Base-by-base conservation (phyloP, 371 early-diverging fungal genomes). In the Mortierella sp. region DNA sequence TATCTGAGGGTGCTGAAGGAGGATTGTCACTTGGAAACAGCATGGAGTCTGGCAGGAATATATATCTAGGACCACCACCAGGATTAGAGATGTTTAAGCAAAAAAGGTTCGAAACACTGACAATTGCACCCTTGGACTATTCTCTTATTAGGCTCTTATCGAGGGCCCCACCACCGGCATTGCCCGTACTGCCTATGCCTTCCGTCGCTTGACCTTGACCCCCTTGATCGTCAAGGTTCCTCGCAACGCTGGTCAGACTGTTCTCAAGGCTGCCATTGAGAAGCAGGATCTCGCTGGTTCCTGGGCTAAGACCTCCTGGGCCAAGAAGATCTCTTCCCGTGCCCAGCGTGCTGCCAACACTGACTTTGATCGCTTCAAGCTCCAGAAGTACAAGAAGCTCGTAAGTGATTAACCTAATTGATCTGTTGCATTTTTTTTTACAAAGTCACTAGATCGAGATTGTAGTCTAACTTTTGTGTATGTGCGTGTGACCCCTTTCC, bases 321-420 rank as follows among this genome's bases (percentile, higher is more conserved):
- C 97, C 83, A 90, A 97, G 93, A 98, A 97, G 94, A 87, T 97
- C 75, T 93, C 88, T 59, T 84, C 87, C 75, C 94, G 98, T 80
- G 83, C 87, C 72, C 87, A 85, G 84, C 94, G 98, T 80, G 90
- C 94, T 69, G 78, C 83, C 83, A 87, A 96, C 86, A 77, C 93
- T 64, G 99, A 99, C 89, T 98, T 98, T 84, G 98, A 98, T 86
- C 94, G 99, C 84, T 98, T 97, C 96, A 96, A 98, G 95, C 77
- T 97, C 70, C 87, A 86, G 87, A 90, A 93, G 86, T 87, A 93
- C 81, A 94, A 93, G 92, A 93, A 92, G 88, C 90, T 94, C 89
- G 91, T 92, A 89, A 84, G 83, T 77, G 32, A 58, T 67, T 20
- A 10, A 28, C 18, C 35, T 35, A 35, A 35, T 35, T 35, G 20